Conservation (phyloP, 305 asterid genomes). For the Solanum hybrid region DNA sequence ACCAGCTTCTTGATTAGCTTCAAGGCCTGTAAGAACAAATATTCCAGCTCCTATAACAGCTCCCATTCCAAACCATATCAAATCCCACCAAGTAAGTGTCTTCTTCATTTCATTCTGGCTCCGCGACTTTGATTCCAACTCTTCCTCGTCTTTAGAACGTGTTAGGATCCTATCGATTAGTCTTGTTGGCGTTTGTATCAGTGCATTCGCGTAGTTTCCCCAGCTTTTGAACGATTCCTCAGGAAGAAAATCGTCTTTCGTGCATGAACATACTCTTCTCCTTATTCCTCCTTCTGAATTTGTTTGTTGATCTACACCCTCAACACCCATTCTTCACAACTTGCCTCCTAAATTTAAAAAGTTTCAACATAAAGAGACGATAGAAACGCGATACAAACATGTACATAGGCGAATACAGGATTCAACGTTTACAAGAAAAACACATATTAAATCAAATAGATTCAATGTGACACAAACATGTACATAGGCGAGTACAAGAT, state of each 20-base stretch:
- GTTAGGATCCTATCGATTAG: conserved; percentile 2
- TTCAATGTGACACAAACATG: not conserved
- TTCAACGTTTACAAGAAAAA: not conserved
- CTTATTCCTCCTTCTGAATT: not conserved
- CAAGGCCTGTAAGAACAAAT: conserved; percentile 10
- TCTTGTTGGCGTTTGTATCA: conserved; percentile 1
- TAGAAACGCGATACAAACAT: not conserved
- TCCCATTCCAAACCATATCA: conserved; percentile 11
- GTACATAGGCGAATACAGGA: not conserved
- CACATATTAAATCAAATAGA: not conserved
- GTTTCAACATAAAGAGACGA: not conserved
- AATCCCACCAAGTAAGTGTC: conserved; percentile 10
- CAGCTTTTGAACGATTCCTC: conserved; percentile 10
- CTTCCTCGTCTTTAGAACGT: not conserved
- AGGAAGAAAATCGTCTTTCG: conserved; percentile 9
- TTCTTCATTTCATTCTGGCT: conserved; percentile 13
- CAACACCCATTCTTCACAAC: not conserved
- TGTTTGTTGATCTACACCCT: not conserved
- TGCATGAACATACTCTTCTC: conserved; percentile 7
- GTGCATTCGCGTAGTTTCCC: not conserved
- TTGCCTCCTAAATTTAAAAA: not conserved
- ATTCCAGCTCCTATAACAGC: conserved; percentile 12
- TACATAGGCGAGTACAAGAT: not conserved
- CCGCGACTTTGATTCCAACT: not conserved
- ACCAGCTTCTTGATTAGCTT: conserved; percentile 5